phyloP scores from a whole-genome alignment of 345 rosid species.

The Salix viminalis region DNA sequence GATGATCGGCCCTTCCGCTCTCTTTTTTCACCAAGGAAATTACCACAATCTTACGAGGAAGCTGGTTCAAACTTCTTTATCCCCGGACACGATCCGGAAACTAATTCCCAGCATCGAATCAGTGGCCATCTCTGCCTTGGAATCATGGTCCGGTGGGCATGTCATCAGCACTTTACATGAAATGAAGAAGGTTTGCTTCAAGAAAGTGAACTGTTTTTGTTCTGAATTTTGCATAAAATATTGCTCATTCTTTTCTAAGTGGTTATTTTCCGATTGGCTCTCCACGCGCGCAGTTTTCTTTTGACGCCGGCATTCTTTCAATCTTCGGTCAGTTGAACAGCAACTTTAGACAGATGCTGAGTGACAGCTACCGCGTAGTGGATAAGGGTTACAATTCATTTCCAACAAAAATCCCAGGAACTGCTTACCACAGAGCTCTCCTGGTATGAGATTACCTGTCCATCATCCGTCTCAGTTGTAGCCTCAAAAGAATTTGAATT shows the following conservation, averaged over 20 bases:
- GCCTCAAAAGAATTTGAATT: background rate
- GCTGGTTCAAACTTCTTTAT: conserved; percentile 39
- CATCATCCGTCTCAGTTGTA: background rate
- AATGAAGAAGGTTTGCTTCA: conserved; percentile 40
- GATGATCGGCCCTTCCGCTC: conserved; percentile 45
- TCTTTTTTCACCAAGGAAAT: conserved; percentile 49
- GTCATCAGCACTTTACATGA: conserved; percentile 41
- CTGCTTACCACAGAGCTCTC: conserved; percentile 28
- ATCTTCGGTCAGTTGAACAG: conserved; percentile 38
- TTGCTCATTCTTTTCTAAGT: background rate
- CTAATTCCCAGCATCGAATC: conserved; percentile 39
- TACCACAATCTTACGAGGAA: conserved; percentile 41
- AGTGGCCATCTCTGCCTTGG: conserved; percentile 28
- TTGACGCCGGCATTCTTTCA: conserved; percentile 41
- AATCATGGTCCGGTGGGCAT: conserved; percentile 22
- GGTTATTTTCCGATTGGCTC: background rate
- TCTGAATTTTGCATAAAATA: background rate
- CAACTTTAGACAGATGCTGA: conserved; percentile 29
- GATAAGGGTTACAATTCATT: conserved; percentile 37
- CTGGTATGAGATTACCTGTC: conserved; percentile 2
- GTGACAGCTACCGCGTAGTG: conserved; percentile 21
- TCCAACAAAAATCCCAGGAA: conserved; percentile 24
- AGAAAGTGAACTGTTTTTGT: background rate
- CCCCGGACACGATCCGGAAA: conserved; percentile 25
- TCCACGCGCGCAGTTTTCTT: conserved; percentile 24